Evolutionary conservation across 805 yeast genomes (phyloP).

Genomic region (Nakazawaea holstii): DNA sequence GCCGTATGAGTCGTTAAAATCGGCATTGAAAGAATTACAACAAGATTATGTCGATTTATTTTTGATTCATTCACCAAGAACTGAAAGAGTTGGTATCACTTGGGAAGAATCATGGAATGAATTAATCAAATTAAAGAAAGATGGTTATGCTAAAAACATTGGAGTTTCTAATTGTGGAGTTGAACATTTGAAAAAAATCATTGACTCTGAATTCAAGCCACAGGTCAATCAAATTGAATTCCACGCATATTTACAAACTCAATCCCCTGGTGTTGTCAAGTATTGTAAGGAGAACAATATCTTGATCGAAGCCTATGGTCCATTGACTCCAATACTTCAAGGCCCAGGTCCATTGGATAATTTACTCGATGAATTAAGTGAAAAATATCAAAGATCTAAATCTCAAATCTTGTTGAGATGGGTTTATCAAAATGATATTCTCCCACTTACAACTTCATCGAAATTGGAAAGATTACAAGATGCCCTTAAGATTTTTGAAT

Average conservation of each 20-base stretch:
- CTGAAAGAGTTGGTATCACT: constrained; percentile 36
- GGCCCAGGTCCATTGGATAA: constrained; percentile 35
- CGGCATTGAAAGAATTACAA: constrained; percentile 41
- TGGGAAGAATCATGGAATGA: constrained; percentile 48
- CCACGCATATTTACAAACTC: constrained; percentile 61
- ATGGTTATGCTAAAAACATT: constrained; percentile 41
- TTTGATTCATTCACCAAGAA: constrained; percentile 56
- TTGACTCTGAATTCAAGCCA: constrained; percentile 43
- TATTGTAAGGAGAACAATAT: constrained; percentile 47
- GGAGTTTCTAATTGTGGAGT: constrained; percentile 61
- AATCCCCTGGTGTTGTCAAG: constrained; percentile 48
- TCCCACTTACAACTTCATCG: constrained; percentile 74
- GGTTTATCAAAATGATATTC: constrained; percentile 56
- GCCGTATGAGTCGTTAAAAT: constrained; percentile 43
- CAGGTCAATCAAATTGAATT: constrained; percentile 67
- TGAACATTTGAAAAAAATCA: constrained; percentile 36
- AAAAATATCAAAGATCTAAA: constrained; percentile 52
- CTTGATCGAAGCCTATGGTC: constrained; percentile 58
- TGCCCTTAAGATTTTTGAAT: constrained; percentile 49
- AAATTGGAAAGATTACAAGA: constrained; percentile 51
- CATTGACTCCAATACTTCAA: constrained; percentile 52
- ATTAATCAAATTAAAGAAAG: constrained; percentile 34
- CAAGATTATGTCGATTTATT: constrained; percentile 55
- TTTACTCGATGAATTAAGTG: constrained; percentile 34
- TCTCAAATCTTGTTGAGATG: constrained; percentile 68